Conservation (phyloP, 352 stramenopile genomes). For the Globisporangium uncinulatum region DNA sequence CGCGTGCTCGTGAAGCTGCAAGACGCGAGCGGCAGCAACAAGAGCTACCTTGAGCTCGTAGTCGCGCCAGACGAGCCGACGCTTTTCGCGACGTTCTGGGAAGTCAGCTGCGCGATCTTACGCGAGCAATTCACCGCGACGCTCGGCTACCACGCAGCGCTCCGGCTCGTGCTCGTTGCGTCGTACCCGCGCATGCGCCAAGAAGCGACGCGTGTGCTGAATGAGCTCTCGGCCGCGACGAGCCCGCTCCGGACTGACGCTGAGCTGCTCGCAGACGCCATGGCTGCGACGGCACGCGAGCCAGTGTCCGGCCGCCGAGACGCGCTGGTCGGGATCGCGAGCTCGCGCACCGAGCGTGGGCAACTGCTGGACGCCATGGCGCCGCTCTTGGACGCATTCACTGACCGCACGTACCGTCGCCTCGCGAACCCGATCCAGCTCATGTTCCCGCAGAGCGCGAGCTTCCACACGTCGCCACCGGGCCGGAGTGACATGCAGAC, state of each 20-base stretch:
- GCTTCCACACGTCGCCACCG: constrained; percentile 77
- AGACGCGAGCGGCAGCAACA: constrained; percentile 26
- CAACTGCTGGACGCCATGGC: constrained; percentile 71
- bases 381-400: constrained; percentile 64
- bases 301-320: constrained; percentile 4
- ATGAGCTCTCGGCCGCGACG: constrained; percentile 53
- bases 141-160: constrained; percentile 42
- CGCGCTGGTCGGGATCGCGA: constrained; percentile 31
- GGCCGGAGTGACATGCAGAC: constrained; percentile 82
- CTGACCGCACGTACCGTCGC: constrained; percentile 49
- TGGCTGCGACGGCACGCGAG: constrained; percentile 1
- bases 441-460: constrained; percentile 83
- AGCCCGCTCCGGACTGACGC: constrained; percentile 20
- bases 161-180: constrained; percentile 68
- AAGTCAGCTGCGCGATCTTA: constrained; percentile 75
- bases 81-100: constrained; percentile 82
- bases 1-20: constrained; percentile 81
- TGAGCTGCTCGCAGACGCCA: constrained; percentile 20
- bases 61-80: constrained; percentile 68
- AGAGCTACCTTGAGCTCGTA: constrained; percentile 66
- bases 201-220: constrained; percentile 58
- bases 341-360: constrained; percentile 32
- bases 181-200: constrained; percentile 78
- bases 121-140: constrained; percentile 63
- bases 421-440: constrained; percentile 78